Base-by-base conservation (phyloP, 768 basidiomycete genomes). In the Gyrodon lividus region DNA sequence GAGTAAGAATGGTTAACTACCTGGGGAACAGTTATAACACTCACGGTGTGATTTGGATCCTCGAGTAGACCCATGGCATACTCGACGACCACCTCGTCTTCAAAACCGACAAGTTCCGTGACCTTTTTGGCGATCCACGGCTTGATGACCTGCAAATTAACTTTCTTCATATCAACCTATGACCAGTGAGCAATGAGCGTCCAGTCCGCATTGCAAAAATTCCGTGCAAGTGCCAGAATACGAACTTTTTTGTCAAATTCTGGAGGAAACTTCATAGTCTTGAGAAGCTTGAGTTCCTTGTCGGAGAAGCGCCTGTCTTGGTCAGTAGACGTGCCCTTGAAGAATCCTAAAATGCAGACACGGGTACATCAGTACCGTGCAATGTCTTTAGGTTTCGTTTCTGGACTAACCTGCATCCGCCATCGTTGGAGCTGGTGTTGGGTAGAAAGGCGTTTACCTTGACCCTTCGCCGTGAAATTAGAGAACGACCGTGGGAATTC, bases 71-170 rank as follows among this genome's bases (percentile, higher is more conserved):
- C 92, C 84, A 93, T 92, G 16, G 93, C 92, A 64, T 97, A 98
- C 65, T 98, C 96, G 24, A 98, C 85, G 37, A 98, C 87, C 38
- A 99, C 86, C 66, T 99, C 97, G 69, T 99, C 97, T 62, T 99
- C 97, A 33, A 98, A 84, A 2, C 95, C 92, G 38, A 94, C 83
- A 19, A 97, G 79, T 51, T 94, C 90, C 3, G 88, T 81, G 50
- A 97, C 87, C 70, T 91, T 89, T 77, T 92, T 93, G 13, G 91
- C 89, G 54, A 98, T 86, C 97, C 97, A 99, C 3, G 93, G 92
- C 52, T 90, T 78, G 64, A 99, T 89, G 59, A 98, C 93, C 16
- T 80, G 76, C 54, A 98, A 61, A 68, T 98, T 97, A 54, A 98
- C 93, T 77, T 98, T 95, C 31, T 91, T 83, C 82, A 95, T 88